These are phyloP conservation scores for Parastagonospora avenae DNA, from an alignment of 2,329 filamentous ascomycete genomes.

Conservation along the genomic window DNA sequence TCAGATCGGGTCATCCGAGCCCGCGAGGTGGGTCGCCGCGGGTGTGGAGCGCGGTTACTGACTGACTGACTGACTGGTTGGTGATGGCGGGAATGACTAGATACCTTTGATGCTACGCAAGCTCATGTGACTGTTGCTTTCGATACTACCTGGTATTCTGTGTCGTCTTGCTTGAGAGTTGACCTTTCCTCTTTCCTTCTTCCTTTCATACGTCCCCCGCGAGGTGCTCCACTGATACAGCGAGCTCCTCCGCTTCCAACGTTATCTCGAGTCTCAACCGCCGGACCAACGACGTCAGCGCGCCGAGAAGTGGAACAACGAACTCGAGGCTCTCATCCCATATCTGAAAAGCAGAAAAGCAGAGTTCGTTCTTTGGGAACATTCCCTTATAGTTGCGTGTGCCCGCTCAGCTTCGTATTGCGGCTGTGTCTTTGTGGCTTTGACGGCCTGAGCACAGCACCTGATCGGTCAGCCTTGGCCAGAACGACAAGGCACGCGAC, in stretches of 20 bases:
- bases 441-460: slow-evolving; percentile 27
- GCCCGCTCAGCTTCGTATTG: slow-evolving; percentile 3
- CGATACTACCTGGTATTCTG: slow-evolving; percentile 4
- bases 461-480: slow-evolving; percentile 21
- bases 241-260: neutral
- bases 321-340: neutral
- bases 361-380: neutral
- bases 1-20: slow-evolving; percentile 32
- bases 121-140: slow-evolving; percentile 2
- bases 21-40: slow-evolving; percentile 25
- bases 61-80: slow-evolving; percentile 30
- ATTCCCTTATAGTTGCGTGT: neutral
- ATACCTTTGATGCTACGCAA: neutral
- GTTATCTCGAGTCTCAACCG: slow-evolving; percentile 4
- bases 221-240: neutral
- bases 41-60: slow-evolving; percentile 13
- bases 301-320: slow-evolving; percentile 7
- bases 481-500: no score
- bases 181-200: slow-evolving; percentile 3
- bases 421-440: slow-evolving; percentile 29
- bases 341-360: neutral
- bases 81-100: slow-evolving; percentile 1
- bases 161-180: slow-evolving; percentile 1
- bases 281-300: slow-evolving; percentile 17
- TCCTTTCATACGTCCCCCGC: neutral